Base-by-base conservation (phyloP, 192 early-diverging fungal genomes). In the Backusella sp. region DNA sequence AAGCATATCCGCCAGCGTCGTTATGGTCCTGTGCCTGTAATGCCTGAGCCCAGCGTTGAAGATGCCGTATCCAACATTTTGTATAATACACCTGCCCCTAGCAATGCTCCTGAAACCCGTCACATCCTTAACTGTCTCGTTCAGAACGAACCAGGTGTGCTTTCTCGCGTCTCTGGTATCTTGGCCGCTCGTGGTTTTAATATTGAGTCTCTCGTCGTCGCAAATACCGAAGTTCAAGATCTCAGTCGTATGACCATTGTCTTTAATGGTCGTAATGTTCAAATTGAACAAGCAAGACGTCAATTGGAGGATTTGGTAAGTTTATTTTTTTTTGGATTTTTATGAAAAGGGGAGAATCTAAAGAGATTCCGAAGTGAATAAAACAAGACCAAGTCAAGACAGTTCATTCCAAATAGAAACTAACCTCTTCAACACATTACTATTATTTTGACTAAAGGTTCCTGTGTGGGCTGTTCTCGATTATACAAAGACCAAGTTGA, bases 401-500 rank as follows among this genome's bases (percentile, higher is more conserved):
- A 28, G 7, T 6, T 68, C 14, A 6, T 11, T 66, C 36, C 26
- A 68, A 19, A 73, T n/a, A 23, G 7, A 39, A 19, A 23, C 6
- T 39, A 32, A 69, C 41, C 26, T 46, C 28, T 28, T 44, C 19
- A 49, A 41, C 28, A 26, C 41, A 39, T 39, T 30, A 28, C 28
- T 28, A 14, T 41, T 35, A 12, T 23, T 42, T 32, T 32, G 32
- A 32, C 2, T 15, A 44, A 72, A 89, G 88, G 88, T 90, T 28
- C 97, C 96, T 26, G 94, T 99, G 15, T 98, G 96, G 96, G 97
- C 97, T 32, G 97, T 98, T 46, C 85, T 99, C 76, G 97, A 99
- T 83, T 98, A 98, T 89, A 95, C 96, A 19, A 87, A 93, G 74
- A 93, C 93, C 39, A 89, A 86, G 66, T 89, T 96, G 52, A 91